Conservation (phyloP, 1,284 basidiomycete species). For the Porodaedalea pini region DNA sequence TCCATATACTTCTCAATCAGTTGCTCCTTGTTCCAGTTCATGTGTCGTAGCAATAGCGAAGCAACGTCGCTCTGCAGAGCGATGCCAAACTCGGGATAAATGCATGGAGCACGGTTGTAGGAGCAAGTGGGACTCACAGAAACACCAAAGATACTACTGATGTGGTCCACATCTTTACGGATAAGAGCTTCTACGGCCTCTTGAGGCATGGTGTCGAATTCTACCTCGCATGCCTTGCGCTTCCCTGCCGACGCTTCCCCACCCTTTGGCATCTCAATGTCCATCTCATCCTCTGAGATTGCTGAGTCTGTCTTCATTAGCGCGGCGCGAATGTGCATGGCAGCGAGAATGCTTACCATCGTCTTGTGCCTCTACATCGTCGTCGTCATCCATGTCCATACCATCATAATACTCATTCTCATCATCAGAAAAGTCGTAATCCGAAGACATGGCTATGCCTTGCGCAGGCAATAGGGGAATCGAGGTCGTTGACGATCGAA, state of each 20-base stretch:
- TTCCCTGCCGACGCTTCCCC: constrained; percentile 61
- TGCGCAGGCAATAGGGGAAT: neutral
- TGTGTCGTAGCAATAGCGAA: constrained; percentile 78
- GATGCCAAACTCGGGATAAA: constrained; percentile 27
- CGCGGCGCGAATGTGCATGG: neutral
- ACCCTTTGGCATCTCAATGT: constrained; percentile 45
- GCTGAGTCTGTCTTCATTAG: constrained; percentile 11
- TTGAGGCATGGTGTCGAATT: constrained; percentile 73
- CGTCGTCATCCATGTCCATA: constrained; percentile 62
- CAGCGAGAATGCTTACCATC: constrained; percentile 11
- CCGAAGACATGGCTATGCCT: constrained; percentile 54
- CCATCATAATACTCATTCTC: constrained; percentile 64
- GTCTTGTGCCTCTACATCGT: constrained; percentile 47
- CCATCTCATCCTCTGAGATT: constrained; percentile 26
- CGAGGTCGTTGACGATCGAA: neutral
- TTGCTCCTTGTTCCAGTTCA: constrained; percentile 94
- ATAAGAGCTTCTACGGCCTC: constrained; percentile 74
- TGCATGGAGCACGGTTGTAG: neutral
- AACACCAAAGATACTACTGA: constrained; percentile 80
- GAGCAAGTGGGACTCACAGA: constrained; percentile 55
- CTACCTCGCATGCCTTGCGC: constrained; percentile 72
- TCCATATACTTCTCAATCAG: constrained; percentile 97
- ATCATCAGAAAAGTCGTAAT: constrained; percentile 71
- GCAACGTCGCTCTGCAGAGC: constrained; percentile 47
- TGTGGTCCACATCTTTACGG: constrained; percentile 75